Evolutionary conservation across 2,329 filamentous ascomycete species (phyloP), one percentile per base, ranked within the genome.

Genomic region (Rhexocercosporidium sp.): DNA sequence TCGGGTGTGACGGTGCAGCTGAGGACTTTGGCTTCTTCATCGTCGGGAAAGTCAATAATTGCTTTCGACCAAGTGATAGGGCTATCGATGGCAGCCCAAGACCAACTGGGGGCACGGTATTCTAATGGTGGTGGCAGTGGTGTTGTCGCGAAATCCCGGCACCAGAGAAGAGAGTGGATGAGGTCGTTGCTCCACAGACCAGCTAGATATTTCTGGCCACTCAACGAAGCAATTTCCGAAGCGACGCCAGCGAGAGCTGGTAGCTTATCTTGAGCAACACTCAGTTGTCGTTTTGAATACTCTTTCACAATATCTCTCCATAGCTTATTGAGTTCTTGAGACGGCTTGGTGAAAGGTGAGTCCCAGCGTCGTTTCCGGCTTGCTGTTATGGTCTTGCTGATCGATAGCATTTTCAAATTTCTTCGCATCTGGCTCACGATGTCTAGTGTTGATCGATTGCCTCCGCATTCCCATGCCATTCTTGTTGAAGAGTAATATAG

Each of bases 101-200:
- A 65, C 56, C 63, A 65, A 31, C 54, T 65, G 20, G 63, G 63
- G 27, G 63, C 63, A 44, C 63, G 56, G n/a, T 65, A 60, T 18
- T n/a, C 11, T 14, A 31, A 25, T 6, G 53, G 63, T 18, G 20
- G 29, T 59, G 37, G 39, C 20, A 60, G 29, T 18, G 46, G 54
- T 0, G 37, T 54, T n/a, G 56, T 65, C 7, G 63, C 27, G 27
- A 65, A 60, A 18, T 65, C 65, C n/a, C 59, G 39, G 20, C 53
- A 66, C 59, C 59, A 66, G 16, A 62, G 29, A n/a, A 62, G 27
- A n/a, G 61, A 60, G 31, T 63, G 44, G 49, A 62, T 62, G 29
- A 65, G 49, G 25, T 56, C 39, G 31, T 59, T 22, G 47, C 34
- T 64, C 66, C 62, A 65, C 4, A 67, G 56, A 18, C 62, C 61